Evolutionary conservation across 1,139 yeast species (phyloP), one percentile per base, ranked within the genome.

Genomic region (Yamadazyma taylorii): DNA sequence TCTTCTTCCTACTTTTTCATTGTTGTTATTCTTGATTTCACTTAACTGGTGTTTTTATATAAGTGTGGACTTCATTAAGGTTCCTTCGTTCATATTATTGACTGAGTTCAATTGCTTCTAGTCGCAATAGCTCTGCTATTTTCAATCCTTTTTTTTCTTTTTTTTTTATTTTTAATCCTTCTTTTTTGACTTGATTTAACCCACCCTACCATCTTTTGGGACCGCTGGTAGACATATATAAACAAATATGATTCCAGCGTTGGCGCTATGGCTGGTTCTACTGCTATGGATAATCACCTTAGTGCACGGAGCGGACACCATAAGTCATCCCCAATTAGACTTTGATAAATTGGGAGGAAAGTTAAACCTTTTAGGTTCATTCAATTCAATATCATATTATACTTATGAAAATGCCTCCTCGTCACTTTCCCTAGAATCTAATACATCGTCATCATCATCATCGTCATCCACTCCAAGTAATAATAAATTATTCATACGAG

Each of bases 351-450:
- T 67, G 27, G 74, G 79, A 24, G 61, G 66, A 14, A 53, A 67
- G 39, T 61, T 87, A 34, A 81, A 84, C 5, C 50, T 86, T 13
- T 70, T 85, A 35, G 96, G 96, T 8, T 63, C 71, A 29, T 84
- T 78, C 49, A 75, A 78, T 41, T 79, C 83, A 12, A 55, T 84
- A 21, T 75, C 92, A 2, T 65, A 70, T 36, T 82, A 82, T 58
- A 53, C 67, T 25, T 79, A 73, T 48, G 52, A 59, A 22, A 86
- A 86, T 38, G 81, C 63, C 28, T 59, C 73, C 15, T 42, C 58
- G 15, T 53, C 55, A 32, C 50, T 63, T 17, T 36, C 35, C 43
- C 30, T 30, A 24, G 22, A 33, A 3, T n/a, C 41, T 8, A 19
- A 19, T 19, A 6, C 21, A 19, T 19, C 21, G 7, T 13, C 34